Conservation (phyloP, 2,329 filamentous ascomycete genomes). For the Echinosphaeria canescens region DNA sequence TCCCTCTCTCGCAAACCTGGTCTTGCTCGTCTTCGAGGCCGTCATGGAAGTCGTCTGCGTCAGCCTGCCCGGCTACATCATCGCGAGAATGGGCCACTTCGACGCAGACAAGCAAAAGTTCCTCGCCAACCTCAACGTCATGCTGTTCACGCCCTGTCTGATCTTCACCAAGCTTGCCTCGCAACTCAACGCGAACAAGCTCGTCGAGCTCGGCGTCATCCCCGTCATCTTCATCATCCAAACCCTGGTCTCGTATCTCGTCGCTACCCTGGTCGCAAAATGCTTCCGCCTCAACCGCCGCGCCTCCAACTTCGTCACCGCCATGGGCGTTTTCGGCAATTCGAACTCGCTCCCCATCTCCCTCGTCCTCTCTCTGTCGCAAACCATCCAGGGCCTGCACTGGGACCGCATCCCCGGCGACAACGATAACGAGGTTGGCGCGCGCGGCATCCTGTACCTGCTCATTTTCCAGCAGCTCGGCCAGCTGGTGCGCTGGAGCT, state of each 20-base stretch:
- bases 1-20: constrained; percentile 45
- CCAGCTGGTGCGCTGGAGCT: constrained; percentile 89
- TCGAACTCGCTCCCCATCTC: constrained; percentile 97
- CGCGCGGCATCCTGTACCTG: constrained; percentile 83
- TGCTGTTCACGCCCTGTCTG: constrained; percentile 89
- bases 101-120: constrained; percentile 94
- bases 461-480: constrained; percentile 96
- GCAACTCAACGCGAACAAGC: constrained; percentile 78
- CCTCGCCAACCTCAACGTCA: constrained; percentile 86
- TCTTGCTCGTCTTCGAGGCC: constrained; percentile 78
- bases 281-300: constrained; percentile 66
- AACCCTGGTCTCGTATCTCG: constrained; percentile 66
- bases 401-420: constrained; percentile 85
- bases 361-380: constrained; percentile 78
- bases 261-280: constrained; percentile 48
- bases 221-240: constrained; percentile 86
- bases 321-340: constrained; percentile 91
- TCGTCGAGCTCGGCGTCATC: constrained; percentile 79
- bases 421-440: constrained; percentile 86
- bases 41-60: constrained; percentile 92
- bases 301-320: constrained; percentile 82
- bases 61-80: constrained; percentile 80
- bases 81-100: constrained; percentile 79
- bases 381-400: constrained; percentile 78
- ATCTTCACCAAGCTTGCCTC: constrained; percentile 96